Base-by-base conservation (phyloP, 1,139 yeast genomes). In the Blastobotrys elegans region DNA sequence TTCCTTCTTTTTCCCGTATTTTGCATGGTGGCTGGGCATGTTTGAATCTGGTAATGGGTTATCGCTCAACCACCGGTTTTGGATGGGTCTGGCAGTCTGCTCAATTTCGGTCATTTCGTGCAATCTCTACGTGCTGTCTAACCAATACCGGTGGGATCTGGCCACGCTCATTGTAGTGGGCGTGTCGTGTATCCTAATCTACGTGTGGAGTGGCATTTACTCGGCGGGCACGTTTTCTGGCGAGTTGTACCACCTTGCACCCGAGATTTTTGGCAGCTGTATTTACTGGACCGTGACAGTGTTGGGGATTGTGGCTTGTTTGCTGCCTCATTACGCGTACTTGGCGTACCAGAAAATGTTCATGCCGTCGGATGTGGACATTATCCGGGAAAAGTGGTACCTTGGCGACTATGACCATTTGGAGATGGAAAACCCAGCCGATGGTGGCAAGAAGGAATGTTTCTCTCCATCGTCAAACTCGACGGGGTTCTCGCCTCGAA, bases 131-230 rank as follows among this genome's bases (percentile, higher is more conserved):
- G 82, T 92, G 45, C 62, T 88, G 59, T 67, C 84, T 56, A 95
- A 89, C 63, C 95, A 88, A 67, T 80, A 80, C 63, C 76, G 95
- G 62, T 92, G 98, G 98, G 98, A 92, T 68, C 88, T 95, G 95
- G 70, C 88, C 48, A 79, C 90, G 3, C 58, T 75, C 17, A 62
- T 85, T 47, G 75, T 87, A 59, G 77, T 80, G 50, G 69, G 70
- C 8, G 61, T 90, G 38, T 85, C 96, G 6, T 76, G 80, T 49
- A 60, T 89, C 50, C 61, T 89, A 43, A 73, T 88, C 43, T 85
- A 80, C 65, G 81, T 79, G 49, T 90, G 97, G 97, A 82, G 96
- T 1, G 96, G 96, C 44, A 73, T 90, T 43, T 92, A 96, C 90
- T 79, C 96, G 1, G 70, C 84, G 17, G 65, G 77, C 6, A 55